Evolutionary conservation across 805 yeast species (phyloP).

Genomic region (Candida chauliodis): DNA sequence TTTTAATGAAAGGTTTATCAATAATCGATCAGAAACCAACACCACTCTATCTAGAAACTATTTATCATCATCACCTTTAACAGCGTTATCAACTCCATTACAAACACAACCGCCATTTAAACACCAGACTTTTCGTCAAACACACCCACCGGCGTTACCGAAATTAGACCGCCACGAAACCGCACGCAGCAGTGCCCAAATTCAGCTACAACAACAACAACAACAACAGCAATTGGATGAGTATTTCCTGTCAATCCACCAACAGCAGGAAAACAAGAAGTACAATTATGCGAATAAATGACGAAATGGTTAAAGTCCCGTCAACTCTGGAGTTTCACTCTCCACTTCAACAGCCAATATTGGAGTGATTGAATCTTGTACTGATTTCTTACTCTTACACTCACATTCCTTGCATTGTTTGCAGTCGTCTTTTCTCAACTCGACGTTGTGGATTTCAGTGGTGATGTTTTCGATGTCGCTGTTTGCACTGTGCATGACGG

Average conservation of each 20-base stretch:
- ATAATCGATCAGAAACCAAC: conserved; percentile 20
- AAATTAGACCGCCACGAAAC: not conserved
- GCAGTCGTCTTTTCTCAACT: not conserved
- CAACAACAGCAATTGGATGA: conserved; percentile 4
- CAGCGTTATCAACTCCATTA: not conserved
- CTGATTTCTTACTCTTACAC: conserved; percentile 5
- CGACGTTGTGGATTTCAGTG: not conserved
- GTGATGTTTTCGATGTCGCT: conserved; percentile 5
- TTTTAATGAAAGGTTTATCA: conserved; percentile 38
- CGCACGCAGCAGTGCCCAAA: no score
- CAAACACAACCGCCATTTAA: conserved; percentile 7
- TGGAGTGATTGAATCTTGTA: conserved; percentile 1
- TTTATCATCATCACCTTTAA: not conserved
- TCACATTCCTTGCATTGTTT: conserved; percentile 3
- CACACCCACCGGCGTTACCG: conserved; percentile 5
- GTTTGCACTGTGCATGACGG: not conserved
- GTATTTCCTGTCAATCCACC: not conserved
- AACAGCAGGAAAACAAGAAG: not conserved
- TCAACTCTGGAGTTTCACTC: conserved; percentile 11
- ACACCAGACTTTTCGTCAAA: conserved; percentile 7
- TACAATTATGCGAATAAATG: not conserved
- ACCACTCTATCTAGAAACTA: conserved; percentile 8
- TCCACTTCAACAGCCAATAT: conserved; percentile 7
- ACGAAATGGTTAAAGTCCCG: conserved; percentile 1
- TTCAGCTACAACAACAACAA: conserved; percentile 1